Evolutionary conservation across 106 monocot genomes (phyloP), one percentile per base, ranked within the genome.

Genomic region (Dendrobium huoshanense): DNA sequence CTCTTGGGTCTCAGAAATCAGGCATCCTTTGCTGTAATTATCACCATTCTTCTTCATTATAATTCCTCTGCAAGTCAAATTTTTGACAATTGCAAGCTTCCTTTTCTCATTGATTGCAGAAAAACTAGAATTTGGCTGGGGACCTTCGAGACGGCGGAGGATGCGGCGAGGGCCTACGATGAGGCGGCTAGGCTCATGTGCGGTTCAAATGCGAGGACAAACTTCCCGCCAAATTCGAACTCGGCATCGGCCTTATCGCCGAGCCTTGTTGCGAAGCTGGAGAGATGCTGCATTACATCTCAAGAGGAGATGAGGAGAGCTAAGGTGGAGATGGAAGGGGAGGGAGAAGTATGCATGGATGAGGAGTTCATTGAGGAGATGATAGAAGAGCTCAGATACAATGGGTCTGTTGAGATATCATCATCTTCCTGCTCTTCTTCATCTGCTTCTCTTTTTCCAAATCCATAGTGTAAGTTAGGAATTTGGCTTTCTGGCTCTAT

Each of bases 101-200:
- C 10, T 13, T 77, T 22, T 56, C 45, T 51, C 56, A 9, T 16
- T 1, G 11, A 77, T 24, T 88, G 85, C 86, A 97, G 97, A 67
- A 97, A 97, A 82, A 94, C 94, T 9, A 94, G 94, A 80, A 92
- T 97, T 25, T 97, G 97, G 97, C 77, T 97, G 31, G 97, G 97
- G 11, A 94, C 97, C 7, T 97, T 88, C 59, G 94, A 91, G 81
- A 97, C 90, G 24, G 90, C 94, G 5, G 97, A 97, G 86, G 92
- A 94, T 73, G 97, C 97, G 20, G 97, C 97, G 49, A 82, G 89
- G 47, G 97, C 94, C 55, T 97, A 97, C 77, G 97, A 97, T 77
- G 97, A 97, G 87, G 94, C 92, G 16, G 92, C 97, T 9, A 29
- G 94, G 74, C 82, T 92, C 45, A 94, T 97, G 88, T 90, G 97